Conservation (phyloP, 2,329 filamentous ascomycete species). For the Fusarium denticulatum region DNA sequence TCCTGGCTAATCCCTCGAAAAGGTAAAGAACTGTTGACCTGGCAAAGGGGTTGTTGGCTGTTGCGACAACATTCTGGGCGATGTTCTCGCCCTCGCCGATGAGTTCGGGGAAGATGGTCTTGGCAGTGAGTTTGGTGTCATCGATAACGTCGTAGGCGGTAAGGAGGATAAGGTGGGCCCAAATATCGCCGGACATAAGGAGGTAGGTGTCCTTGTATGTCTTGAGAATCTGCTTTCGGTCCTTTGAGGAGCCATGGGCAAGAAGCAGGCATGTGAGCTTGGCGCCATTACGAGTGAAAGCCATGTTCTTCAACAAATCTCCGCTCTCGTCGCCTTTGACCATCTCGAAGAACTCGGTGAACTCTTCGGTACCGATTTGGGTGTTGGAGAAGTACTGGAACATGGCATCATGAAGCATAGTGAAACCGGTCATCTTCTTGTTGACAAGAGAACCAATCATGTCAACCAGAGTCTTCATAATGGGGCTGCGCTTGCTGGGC, state of each 20-base stretch:
- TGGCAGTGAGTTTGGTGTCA: constrained; percentile 88
- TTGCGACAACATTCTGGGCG: constrained; percentile 70
- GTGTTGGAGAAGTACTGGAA: constrained; percentile 91
- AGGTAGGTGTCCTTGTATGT: constrained; percentile 91
- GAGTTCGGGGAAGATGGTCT: constrained; percentile 87
- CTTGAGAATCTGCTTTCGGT: constrained; percentile 87
- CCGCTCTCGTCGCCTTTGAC: constrained; percentile 92
- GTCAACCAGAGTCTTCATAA: constrained; percentile 85
- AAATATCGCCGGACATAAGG: constrained; percentile 80
- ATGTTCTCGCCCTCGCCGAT: constrained; percentile 75
- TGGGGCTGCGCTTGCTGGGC: constrained; percentile 86
- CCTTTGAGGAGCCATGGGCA: constrained; percentile 88
- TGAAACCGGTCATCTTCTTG: constrained; percentile 97
- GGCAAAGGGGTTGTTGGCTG: constrained; percentile 73
- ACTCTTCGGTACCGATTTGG: constrained; percentile 80
- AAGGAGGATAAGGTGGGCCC: constrained; percentile 84
- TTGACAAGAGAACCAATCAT: constrained; percentile 93
- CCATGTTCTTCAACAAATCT: constrained; percentile 92
- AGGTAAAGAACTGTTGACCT: constrained; percentile 80
- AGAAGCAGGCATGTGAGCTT: constrained; percentile 83
- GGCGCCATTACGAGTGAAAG: constrained; percentile 91
- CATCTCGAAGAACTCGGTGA: constrained; percentile 87
- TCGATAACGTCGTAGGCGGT: constrained; percentile 91
- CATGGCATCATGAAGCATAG: constrained; percentile 98
- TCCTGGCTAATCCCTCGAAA: constrained; percentile 73